Evolutionary conservation across 306 rosid species (phyloP).

Genomic region (Luffa aegyptiaca): DNA sequence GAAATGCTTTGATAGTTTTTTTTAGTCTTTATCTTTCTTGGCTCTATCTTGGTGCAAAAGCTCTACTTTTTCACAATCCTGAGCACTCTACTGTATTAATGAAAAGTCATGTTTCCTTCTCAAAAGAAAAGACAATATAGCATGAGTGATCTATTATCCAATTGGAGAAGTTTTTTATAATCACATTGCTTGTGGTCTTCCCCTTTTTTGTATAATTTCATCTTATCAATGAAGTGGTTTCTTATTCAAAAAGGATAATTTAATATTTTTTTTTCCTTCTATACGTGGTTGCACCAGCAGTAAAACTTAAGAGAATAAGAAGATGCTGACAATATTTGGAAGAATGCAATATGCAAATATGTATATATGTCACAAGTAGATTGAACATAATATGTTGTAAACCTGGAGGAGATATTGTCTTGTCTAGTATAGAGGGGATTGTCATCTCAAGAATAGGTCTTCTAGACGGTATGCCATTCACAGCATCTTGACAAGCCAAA

Average conservation of each 20-base stretch:
- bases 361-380: constrained; percentile 2
- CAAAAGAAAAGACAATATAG: background rate
- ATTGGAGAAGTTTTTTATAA: background rate
- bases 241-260: background rate
- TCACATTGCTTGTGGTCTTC: background rate
- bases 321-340: background rate
- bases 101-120: background rate
- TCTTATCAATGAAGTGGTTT: background rate
- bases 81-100: background rate
- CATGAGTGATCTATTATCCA: background rate
- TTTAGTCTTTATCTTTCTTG: background rate
- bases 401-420: constrained; percentile 92
- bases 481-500: constrained; percentile 72
- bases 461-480: constrained; percentile 68
- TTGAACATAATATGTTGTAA: background rate
- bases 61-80: background rate
- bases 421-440: constrained; percentile 82
- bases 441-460: constrained; percentile 92
- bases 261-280: background rate
- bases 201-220: background rate
- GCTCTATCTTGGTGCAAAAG: background rate
- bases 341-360: background rate
- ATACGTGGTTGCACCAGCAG: background rate
- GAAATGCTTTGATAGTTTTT: too few relatives aligned
- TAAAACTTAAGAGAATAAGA: background rate